Evolutionary conservation across 2,329 filamentous ascomycete species (phyloP), one percentile per base, ranked within the genome.

Genomic region (Plenodomus biglobosus): DNA sequence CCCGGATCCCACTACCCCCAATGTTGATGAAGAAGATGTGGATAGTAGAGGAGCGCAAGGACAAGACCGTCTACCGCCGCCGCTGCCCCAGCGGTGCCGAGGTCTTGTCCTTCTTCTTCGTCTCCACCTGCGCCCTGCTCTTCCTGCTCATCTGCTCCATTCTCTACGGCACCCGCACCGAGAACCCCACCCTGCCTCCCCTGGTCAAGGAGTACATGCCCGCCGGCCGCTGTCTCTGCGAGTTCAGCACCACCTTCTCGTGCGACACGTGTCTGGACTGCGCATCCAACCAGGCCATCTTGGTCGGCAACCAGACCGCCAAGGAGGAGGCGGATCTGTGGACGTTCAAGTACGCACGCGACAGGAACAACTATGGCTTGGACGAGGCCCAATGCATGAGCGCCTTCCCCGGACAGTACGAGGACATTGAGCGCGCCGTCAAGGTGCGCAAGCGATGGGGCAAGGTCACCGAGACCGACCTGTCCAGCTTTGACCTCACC

Each of bases 211-310:
- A 63, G 39, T 59, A 66, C 34, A 54, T 69, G 36, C 66, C 66
- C 36, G 66, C 65, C 3, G 66, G 66, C 38, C 62, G 65, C 46
- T 69, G 66, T 43, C 53, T 62, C 42, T 69, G 65, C 59, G 57
- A 65, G 39, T 68, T 61, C 50, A 67, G 64, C 50, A 64, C 66
- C 18, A 61, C 52, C 8, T 69, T 68, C 43, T 39, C 55, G 19
- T 69, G 66, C 56, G 62, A 64, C 20, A 67, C 62, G 3, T 68
- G 65, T 41, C 43, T 68, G 21, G 65, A 69, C 45, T 69, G 66
- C 45, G 65, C 66, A 19, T 49, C 61, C 3, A 57, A 54, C 34
- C 65, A 66, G 51, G 46, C 46, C 7, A 51, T 63, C 15, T 42
- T 59, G 19, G 30, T 40, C 11, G 42, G 24, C 11, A 65, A 65